Evolutionary conservation across 495 filamentous ascomycete species (phyloP).

Genomic region (Astrocystis sublimbata): DNA sequence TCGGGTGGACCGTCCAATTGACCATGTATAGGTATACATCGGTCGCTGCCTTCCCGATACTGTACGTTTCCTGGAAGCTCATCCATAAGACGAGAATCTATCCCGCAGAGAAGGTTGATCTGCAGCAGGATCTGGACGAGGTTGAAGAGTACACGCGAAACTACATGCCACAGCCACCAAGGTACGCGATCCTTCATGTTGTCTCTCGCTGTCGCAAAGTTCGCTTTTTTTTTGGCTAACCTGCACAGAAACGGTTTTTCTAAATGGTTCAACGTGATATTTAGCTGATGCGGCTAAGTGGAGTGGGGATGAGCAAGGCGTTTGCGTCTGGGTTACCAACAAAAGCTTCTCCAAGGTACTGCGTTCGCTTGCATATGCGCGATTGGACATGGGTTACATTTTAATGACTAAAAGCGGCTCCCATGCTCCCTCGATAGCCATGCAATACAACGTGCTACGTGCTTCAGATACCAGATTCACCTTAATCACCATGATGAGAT

Average conservation of each 20-base stretch:
- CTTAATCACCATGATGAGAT: not conserved
- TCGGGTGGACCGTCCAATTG: not conserved
- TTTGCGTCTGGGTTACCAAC: not conserved
- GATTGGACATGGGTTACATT: not conserved
- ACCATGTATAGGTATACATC: conserved; percentile 55
- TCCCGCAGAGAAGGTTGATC: conserved; percentile 61
- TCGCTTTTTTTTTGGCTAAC: not conserved
- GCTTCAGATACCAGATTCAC: not conserved
- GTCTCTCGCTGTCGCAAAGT: not conserved
- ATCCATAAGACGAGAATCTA: conserved; percentile 61
- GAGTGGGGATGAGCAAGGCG: not conserved
- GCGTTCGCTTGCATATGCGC: not conserved
- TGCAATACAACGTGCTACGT: not conserved
- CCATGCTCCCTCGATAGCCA: not conserved
- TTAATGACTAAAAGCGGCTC: not conserved
- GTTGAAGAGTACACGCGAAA: conserved; percentile 73
- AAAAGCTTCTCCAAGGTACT: not conserved
- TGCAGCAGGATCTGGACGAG: conserved; percentile 63
- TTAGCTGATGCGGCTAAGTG: not conserved
- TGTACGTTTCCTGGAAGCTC: conserved; percentile 73
- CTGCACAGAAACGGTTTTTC: conserved; percentile 28
- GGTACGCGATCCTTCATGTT: conserved; percentile 43
- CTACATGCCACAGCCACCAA: conserved; percentile 59
- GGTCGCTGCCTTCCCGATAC: conserved; percentile 63
- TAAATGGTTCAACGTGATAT: conserved; percentile 15